Evolutionary conservation across 73 alveolate species (phyloP), one percentile per base, ranked within the genome.

Genomic region (Paramecium pentaurelia): DNA sequence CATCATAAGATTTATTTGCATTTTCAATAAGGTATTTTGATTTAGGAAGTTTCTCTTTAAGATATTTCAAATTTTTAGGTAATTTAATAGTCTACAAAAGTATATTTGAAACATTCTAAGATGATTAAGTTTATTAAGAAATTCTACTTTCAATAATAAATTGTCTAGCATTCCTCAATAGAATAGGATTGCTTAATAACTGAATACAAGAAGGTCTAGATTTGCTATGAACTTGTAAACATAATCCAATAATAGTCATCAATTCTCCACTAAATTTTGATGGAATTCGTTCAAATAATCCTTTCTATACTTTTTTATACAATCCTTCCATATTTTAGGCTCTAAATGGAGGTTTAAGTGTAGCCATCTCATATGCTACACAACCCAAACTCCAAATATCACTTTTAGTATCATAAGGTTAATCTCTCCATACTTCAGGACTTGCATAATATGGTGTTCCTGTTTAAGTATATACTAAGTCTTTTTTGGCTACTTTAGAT

Each of bases 381-480:
- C 99, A 97, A 47, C 99, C 99, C 12, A 97, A 84, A 25, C 99
- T 95, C 99, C 99, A 97, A 5, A 97, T 96, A 95, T 97, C 99
- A 40, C 97, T 86, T 90, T 97, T 96, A 49, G 87, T 93, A 77
- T 97, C 96, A 91, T 97, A 97, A 3, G 98, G 98, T 30, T 95
- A 80, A 84, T 94, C 97, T 92, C 97, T 95, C 96, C 99, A 97
- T 14, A 96, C 99, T 87, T 97, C 93, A 37, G 93, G 93, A 34
- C 88, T 94, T 95, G 97, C 96, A 93, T 98, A 98, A 89, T 98
- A 98, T 3, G 99, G 99, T 4, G 99, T 98, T n/a, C 99, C 99
- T 18, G 98, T 98, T 51, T 94, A 93, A 6, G 99, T 98, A 83
- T 96, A 86, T 73, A 97, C 97, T 49, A 97, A 68, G 0, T 97